Evolutionary conservation across 495 filamentous ascomycete species (phyloP).

Genomic region (Penicillium steckii): DNA sequence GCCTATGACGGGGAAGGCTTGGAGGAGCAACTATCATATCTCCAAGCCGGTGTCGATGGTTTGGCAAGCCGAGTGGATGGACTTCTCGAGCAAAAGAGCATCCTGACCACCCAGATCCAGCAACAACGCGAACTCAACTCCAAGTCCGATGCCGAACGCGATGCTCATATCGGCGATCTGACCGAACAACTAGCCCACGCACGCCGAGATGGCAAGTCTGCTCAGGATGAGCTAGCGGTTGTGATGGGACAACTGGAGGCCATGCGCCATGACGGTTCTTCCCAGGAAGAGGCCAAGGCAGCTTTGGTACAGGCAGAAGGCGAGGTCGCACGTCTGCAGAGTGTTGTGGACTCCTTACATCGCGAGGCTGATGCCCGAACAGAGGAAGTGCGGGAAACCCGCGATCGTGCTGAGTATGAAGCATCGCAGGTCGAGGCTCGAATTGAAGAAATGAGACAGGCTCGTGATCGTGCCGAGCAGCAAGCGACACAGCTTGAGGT

Average conservation of each 20-base stretch:
- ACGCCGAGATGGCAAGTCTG: slow-evolving; percentile 36
- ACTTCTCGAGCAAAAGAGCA: slow-evolving; percentile 81
- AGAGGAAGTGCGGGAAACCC: slow-evolving; percentile 26
- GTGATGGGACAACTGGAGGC: slow-evolving; percentile 48
- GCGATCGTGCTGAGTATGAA: slow-evolving; percentile 7
- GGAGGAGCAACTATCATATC: slow-evolving; percentile 54
- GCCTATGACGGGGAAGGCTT: slow-evolving; percentile 40
- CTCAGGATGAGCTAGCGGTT: slow-evolving; percentile 42
- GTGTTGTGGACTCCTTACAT: slow-evolving; percentile 28
- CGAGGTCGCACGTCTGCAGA: slow-evolving; percentile 44
- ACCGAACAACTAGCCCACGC: slow-evolving; percentile 47
- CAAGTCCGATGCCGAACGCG: slow-evolving; percentile 57
- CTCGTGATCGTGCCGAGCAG: slow-evolving; percentile 31
- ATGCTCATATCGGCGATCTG: slow-evolving; percentile 50
- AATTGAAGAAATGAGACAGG: slow-evolving; percentile 4
- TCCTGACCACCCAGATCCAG: slow-evolving; percentile 83
- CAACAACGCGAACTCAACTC: slow-evolving; percentile 87
- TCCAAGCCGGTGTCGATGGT: slow-evolving; percentile 68
- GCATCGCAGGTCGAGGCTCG: slow-evolving; percentile 17
- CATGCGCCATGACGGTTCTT: slow-evolving; percentile 32
- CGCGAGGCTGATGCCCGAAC: slow-evolving; percentile 25
- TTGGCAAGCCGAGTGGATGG: slow-evolving; percentile 56
- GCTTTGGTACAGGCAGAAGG: slow-evolving; percentile 52
- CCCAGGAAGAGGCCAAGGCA: slow-evolving; percentile 23
- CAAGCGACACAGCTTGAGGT: slow-evolving; percentile 37